Base-by-base conservation (phyloP, 139 green algal species). In the Haematococcus sp. region DNA sequence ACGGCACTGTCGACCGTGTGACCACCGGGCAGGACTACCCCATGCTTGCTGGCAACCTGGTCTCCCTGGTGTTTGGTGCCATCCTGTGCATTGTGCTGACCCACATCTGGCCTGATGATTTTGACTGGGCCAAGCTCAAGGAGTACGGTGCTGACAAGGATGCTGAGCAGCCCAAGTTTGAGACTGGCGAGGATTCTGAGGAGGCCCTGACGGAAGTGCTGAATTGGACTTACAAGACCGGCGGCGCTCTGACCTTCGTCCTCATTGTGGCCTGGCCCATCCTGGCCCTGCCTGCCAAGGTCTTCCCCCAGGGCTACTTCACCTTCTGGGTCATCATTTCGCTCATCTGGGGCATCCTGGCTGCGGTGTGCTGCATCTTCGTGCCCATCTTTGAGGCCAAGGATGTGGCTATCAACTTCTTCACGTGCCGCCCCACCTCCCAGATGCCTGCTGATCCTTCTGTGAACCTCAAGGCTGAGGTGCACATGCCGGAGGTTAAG, bases 11-110 rank as follows among this genome's bases (percentile, higher is more conserved):
- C 0, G 58, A 71, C 33, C 43, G 59, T 32, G 19, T 51, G 1
- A 84, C 78, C 51, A 84, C 78, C 3, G 78, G 72, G 54, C 68
- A 84, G 76, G 85, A 97, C 71, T 95, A 93, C 77, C 85, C 90
- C 56, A 97, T 96, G 92, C 80, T 97, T 49, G 88, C 84, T 15
- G 92, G 92, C 63, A 97, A 97, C 78, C 68, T 97, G 32, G 82
- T 89, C 1, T 84, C 91, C 35, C 90, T 97, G 34, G 63, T 85
- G n/a, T 83, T 87, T 55, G 89, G 81, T 4, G 85, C 78, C 19
- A 63, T 94, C 51, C 76, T 97, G 52, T 89, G 79, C 84, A 58
- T 83, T 40, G 65, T 89, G 28, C 76, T 91, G 28, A 89, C 83
- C 2, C 71, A 88, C 31, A 84, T 88, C 46, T 84, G 63, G 30